Conservation (phyloP, 2,329 filamentous ascomycete species). For the Diplodia mutila region DNA sequence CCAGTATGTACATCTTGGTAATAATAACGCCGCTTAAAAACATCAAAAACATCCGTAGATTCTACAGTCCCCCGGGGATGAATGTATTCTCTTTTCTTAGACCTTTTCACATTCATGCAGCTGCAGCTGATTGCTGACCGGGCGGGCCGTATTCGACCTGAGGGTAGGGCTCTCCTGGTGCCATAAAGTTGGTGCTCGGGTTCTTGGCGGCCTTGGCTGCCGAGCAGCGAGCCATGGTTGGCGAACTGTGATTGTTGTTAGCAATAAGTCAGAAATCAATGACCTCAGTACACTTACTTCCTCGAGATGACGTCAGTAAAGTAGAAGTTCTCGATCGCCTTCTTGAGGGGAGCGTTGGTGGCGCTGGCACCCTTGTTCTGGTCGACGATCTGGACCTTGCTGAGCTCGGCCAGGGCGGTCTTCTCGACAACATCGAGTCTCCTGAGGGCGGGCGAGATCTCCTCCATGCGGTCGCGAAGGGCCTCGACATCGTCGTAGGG, state of each 20-base stretch:
- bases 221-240: constrained; percentile 97
- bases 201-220: constrained; percentile 75
- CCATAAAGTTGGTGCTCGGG: constrained; percentile 56
- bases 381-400: constrained; percentile 93
- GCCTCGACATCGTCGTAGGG: constrained; percentile 91
- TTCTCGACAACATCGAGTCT: constrained; percentile 91
- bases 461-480: constrained; percentile 89
- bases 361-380: constrained; percentile 86
- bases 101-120: constrained; percentile 19
- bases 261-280: constrained; percentile 5
- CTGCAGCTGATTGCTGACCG: constrained; percentile 22
- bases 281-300: constrained; percentile 66
- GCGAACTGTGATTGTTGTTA: constrained; percentile 66
- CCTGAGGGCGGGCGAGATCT: constrained; percentile 88
- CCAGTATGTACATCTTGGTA: constrained; percentile 20
- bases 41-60: constrained; percentile 1
- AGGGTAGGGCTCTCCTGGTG: constrained; percentile 49
- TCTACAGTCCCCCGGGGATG: background rate
- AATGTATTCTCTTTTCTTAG: background rate
- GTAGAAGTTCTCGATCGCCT: constrained; percentile 93
- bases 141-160: constrained; percentile 48
- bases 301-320: constrained; percentile 97
- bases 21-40: constrained; percentile 5
- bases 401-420: constrained; percentile 67
- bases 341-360: constrained; percentile 75